phyloP scores from a whole-genome alignment of 2,329 filamentous ascomycete species.

The Arthrobotrys sinensis region DNA sequence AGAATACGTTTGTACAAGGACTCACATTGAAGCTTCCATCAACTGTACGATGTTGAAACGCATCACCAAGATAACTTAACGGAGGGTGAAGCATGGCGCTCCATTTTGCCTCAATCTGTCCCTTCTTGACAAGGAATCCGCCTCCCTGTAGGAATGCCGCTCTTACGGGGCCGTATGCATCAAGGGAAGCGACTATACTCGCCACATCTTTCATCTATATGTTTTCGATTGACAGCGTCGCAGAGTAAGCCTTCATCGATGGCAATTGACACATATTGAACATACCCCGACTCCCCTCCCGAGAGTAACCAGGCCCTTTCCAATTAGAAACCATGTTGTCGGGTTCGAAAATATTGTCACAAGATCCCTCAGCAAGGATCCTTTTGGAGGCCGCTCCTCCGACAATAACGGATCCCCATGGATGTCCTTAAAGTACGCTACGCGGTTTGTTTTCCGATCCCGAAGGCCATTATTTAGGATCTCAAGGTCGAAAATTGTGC shows the following conservation, averaged over 20 bases:
- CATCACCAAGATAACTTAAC: conserved; percentile 54
- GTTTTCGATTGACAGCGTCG: no score
- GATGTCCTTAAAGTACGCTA: conserved; percentile 46
- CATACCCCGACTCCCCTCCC: conserved; percentile 36
- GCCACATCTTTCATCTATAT: conserved; percentile 35
- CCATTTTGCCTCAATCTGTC: conserved; percentile 55
- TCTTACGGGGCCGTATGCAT: conserved; percentile 49
- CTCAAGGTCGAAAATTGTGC: conserved; percentile 36
- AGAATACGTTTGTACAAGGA: background rate
- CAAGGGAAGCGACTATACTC: conserved; percentile 41
- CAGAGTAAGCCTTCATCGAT: background rate
- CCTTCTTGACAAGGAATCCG: conserved; percentile 36
- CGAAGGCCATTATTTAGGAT: conserved; percentile 38
- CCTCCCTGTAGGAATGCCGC: conserved; percentile 49
- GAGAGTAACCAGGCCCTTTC: conserved; percentile 40
- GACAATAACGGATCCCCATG: conserved; percentile 54
- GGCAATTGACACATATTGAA: background rate
- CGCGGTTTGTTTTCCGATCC: conserved; percentile 21
- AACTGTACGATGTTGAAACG: conserved; percentile 48
- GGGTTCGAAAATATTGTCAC: conserved; percentile 34
- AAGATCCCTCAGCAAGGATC: conserved; percentile 35
- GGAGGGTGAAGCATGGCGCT: conserved; percentile 56
- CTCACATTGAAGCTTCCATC: conserved; percentile 58
- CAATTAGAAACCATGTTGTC: conserved; percentile 37
- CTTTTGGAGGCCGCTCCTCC: conserved; percentile 45